Conservation (phyloP, 1,284 basidiomycete species). For the Fistulinella cinereoalba region DNA sequence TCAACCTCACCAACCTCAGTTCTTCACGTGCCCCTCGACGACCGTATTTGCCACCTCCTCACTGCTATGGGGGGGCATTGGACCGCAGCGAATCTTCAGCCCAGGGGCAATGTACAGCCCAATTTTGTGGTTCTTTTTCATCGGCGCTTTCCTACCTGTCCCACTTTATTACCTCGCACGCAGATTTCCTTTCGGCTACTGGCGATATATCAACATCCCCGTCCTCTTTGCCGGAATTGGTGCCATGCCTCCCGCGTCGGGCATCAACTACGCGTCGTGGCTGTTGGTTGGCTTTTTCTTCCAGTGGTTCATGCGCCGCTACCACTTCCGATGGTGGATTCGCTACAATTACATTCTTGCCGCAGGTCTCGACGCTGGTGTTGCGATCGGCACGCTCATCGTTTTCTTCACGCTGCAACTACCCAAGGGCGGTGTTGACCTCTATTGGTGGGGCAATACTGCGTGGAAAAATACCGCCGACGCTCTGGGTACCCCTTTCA, state of each 20-base stretch:
- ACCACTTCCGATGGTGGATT: conserved; percentile 53
- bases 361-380: conserved; percentile 50
- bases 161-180: too few relatives aligned
- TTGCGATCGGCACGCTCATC: conserved; percentile 43
- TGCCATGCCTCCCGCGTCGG: conserved; percentile 49
- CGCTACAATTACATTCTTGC: conserved; percentile 58
- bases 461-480: conserved; percentile 46
- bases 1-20: too few relatives aligned
- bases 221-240: conserved; percentile 54
- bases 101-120: too few relatives aligned
- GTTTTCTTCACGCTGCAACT: conserved; percentile 51
- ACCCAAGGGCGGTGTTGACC: conserved; percentile 40
- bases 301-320: conserved; percentile 52
- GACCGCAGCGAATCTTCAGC: too few relatives aligned
- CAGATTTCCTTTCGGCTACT: too few relatives aligned
- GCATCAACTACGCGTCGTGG: conserved; percentile 49
- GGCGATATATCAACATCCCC: conserved; percentile 47
- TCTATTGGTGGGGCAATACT: conserved; percentile 54
- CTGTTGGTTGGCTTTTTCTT: conserved; percentile 52
- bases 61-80: too few relatives aligned
- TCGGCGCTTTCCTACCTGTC: too few relatives aligned
- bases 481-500: conserved; percentile 26
- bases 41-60: conserved; percentile 40
- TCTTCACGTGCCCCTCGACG: conserved; percentile 38
- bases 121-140: conserved; percentile 60